Conservation (phyloP, 352 stramenopile genomes). For the Phytopythium delawarense region DNA sequence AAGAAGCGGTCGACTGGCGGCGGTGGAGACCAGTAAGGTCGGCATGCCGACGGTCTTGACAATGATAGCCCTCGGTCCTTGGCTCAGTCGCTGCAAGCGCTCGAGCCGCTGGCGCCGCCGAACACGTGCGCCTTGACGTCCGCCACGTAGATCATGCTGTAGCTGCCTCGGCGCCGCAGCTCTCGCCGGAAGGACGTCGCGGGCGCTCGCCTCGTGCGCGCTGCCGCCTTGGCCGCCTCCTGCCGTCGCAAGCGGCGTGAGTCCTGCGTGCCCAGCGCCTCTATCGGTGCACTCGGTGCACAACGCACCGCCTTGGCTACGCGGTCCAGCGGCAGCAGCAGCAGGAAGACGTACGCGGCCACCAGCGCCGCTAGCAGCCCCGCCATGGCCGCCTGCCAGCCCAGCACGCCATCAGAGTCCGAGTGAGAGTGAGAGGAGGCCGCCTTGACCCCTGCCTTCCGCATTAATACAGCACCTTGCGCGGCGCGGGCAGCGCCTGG, state of each 20-base stretch:
- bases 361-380: constrained; percentile 38
- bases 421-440: not conserved
- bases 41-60: not conserved
- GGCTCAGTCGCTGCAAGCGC: constrained; percentile 26
- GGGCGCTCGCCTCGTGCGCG: constrained; percentile 8
- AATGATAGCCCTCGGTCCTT: not conserved
- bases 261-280: too few relatives aligned
- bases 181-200: constrained; percentile 79
- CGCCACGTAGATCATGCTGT: constrained; percentile 86
- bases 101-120: constrained; percentile 15
- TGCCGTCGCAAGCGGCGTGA: constrained; percentile 7
- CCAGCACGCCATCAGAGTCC: not conserved
- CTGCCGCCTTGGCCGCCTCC: constrained; percentile 20
- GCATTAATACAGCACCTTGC: constrained; percentile 36
- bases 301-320: constrained; percentile 36
- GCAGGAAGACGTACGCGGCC: constrained; percentile 51
- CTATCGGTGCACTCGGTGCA: too few relatives aligned
- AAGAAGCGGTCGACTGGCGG: constrained; percentile 21
- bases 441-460: not conserved
- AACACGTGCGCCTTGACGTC: constrained; percentile 87
- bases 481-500: constrained; percentile 22
- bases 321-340: constrained; percentile 53
- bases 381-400: constrained; percentile 32
- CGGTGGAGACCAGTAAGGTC: not conserved
- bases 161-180: constrained; percentile 76